Evolutionary conservation across 2,329 filamentous ascomycete species (phyloP).

Genomic region (Colletotrichum echinochloae): DNA sequence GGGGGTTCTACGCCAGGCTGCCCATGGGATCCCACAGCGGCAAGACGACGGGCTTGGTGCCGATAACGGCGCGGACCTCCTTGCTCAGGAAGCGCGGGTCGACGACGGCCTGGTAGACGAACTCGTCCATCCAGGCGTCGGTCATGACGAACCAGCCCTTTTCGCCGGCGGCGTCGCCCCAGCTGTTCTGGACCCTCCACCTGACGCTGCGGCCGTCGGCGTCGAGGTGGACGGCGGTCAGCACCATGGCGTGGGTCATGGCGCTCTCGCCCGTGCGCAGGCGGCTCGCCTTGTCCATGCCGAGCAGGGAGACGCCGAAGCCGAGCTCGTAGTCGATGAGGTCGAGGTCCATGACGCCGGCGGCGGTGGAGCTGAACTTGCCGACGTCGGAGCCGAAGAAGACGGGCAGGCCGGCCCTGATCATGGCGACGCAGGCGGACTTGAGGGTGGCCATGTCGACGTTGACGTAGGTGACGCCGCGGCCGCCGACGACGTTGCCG

Average conservation of each 20-base stretch:
- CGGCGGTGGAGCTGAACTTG: slow-evolving; percentile 76
- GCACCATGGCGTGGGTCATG: slow-evolving; percentile 95
- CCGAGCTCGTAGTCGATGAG: slow-evolving; percentile 85
- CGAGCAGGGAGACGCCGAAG: slow-evolving; percentile 81
- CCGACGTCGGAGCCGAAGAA: slow-evolving; percentile 94
- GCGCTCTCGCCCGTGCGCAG: slow-evolving; percentile 79
- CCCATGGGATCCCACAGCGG: slow-evolving; percentile 88
- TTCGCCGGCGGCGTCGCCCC: slow-evolving; percentile 77
- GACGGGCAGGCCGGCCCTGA: slow-evolving; percentile 80
- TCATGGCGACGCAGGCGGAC: slow-evolving; percentile 78
- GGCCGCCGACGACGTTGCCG: slow-evolving; percentile 84
- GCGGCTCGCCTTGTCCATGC: slow-evolving; percentile 80
- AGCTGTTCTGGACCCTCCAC: slow-evolving; percentile 91
- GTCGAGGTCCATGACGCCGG: slow-evolving; percentile 84
- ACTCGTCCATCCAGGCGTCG: slow-evolving; percentile 83
- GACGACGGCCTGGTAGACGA: slow-evolving; percentile 88
- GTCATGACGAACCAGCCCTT: slow-evolving; percentile 93
- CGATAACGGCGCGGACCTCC: slow-evolving; percentile 76
- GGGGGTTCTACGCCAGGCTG: slow-evolving; percentile 66
- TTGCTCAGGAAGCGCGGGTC: slow-evolving; percentile 76
- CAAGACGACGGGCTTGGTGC: slow-evolving; percentile 76
- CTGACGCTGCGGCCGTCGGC: slow-evolving; percentile 72
- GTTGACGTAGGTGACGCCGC: slow-evolving; percentile 84
- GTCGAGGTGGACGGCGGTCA: slow-evolving; percentile 86
- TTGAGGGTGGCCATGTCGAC: slow-evolving; percentile 81